These are phyloP conservation scores for Liquidambar formosana DNA, from an alignment of 164 flowering plant species.

Conservation along the genomic window DNA sequence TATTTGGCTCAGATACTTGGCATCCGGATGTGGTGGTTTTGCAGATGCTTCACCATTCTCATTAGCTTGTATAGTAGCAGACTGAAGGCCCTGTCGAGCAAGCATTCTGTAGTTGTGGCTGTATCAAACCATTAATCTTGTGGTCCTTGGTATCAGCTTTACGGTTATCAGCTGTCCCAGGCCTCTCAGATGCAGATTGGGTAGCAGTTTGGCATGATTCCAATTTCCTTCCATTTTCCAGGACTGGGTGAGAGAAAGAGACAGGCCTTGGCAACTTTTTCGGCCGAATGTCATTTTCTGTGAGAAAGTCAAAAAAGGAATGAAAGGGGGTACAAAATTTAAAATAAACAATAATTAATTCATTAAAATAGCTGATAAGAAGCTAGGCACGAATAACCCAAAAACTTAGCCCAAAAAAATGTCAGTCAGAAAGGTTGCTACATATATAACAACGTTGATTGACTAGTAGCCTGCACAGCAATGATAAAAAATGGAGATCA, in stretches of 20 bases:
- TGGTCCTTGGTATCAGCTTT: slow-evolving; percentile 12
- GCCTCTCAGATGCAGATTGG: neutral
- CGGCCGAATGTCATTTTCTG: slow-evolving; percentile 18
- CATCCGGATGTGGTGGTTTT: slow-evolving; percentile 25
- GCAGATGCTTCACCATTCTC: slow-evolving; percentile 13
- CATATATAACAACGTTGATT: no score
- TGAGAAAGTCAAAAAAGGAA: slow-evolving; percentile 4
- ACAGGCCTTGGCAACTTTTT: slow-evolving; percentile 15
- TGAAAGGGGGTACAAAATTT: neutral
- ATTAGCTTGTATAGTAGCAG: neutral
- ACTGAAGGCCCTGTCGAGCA: slow-evolving; percentile 2
- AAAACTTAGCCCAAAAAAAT: neutral
- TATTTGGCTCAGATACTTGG: slow-evolving; percentile 19
- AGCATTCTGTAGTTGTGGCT: neutral
- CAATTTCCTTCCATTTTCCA: slow-evolving; percentile 21
- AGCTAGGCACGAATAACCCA: neutral
- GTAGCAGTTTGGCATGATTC: slow-evolving; percentile 11
- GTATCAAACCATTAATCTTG: slow-evolving; percentile 16
- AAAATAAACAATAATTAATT: no score
- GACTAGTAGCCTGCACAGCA: no score
- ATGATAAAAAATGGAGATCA: no score
- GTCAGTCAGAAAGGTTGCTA: no score
- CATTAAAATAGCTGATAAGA: no score
- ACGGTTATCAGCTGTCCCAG: neutral
- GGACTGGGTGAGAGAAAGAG: neutral